A percentile compares a stretch with the other conserved stretches of the same genome.
These are phyloP conservation scores for Chaetomiaceae sp. DNA, from an alignment of 2,329 filamentous ascomycete species.

Conservation along the genomic window DNA sequence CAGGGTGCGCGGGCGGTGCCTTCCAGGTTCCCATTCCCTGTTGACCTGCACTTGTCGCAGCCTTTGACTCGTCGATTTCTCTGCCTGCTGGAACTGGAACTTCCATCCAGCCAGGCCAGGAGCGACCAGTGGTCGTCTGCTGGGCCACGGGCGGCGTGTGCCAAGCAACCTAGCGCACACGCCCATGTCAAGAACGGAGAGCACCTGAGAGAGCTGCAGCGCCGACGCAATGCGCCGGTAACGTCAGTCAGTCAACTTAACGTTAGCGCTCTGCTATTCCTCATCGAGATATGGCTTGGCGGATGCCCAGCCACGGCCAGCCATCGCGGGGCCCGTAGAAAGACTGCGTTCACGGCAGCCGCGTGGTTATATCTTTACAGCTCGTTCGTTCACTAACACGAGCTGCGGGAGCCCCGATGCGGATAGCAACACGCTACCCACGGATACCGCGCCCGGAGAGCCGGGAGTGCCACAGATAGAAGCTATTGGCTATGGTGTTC, in stretches of 20 bases:
- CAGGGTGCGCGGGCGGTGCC: slow-evolving; percentile 6
- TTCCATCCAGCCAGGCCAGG: background rate
- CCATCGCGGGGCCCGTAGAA: background rate
- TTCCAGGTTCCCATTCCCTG: no score
- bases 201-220: slow-evolving; percentile 5
- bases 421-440: slow-evolving; percentile 8
- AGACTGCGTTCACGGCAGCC: slow-evolving; percentile 2
- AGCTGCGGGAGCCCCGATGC: slow-evolving; percentile 13
- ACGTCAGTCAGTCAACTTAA: background rate
- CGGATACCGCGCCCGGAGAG: background rate
- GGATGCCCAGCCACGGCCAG: slow-evolving; percentile 5
- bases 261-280: slow-evolving; percentile 12
- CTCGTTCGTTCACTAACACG: slow-evolving; percentile 5
- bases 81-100: slow-evolving; percentile 6
- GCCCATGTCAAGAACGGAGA: no score
- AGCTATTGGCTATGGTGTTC: no score
- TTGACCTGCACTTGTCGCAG: slow-evolving; percentile 16
- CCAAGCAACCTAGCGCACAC: background rate
- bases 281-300: slow-evolving; percentile 4
- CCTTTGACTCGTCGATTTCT: slow-evolving; percentile 13
- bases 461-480: no score
- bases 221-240: slow-evolving; percentile 12
- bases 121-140: no score
- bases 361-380: no score
- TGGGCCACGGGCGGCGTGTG: slow-evolving; percentile 15